Percentiles rank a stretch among this genome's conserved stretches.
Evolutionary conservation across 2,329 filamentous ascomycete species (phyloP).

Genomic region (Pseudocercospora macadamiae): DNA sequence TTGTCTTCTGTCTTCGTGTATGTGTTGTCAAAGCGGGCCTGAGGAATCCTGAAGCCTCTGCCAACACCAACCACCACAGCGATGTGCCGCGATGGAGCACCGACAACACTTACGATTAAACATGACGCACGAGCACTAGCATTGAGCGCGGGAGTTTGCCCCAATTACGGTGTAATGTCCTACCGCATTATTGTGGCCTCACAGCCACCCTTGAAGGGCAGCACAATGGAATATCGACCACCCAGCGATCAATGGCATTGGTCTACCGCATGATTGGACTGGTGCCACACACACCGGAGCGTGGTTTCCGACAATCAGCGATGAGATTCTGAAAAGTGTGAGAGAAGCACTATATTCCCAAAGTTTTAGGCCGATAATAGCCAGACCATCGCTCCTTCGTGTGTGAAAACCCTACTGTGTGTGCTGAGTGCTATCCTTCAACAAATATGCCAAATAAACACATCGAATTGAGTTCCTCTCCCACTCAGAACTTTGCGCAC

Average conservation of each 20-base stretch:
- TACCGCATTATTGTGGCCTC: slow-evolving; percentile 3
- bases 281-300: not conserved
- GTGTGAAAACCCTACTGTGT: no score
- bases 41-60: not conserved
- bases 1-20: not conserved
- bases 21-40: slow-evolving; percentile 2
- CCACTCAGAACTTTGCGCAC: not conserved
- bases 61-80: slow-evolving; percentile 7
- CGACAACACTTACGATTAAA: not conserved
- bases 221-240: not conserved
- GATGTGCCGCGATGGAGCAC: not conserved
- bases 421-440: no score
- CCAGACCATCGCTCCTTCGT: not conserved
- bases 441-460: not conserved
- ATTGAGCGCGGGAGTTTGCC: not conserved
- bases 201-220: not conserved
- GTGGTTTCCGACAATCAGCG: not conserved
- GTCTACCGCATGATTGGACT: not conserved
- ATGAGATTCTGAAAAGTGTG: not conserved
- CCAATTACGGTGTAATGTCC: not conserved
- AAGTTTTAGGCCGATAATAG: not conserved
- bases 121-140: not conserved
- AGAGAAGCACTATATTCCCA: not conserved
- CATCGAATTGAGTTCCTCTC: not conserved
- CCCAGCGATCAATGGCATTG: not conserved